A percentile compares a stretch with the other conserved stretches of the same genome.
These are phyloP conservation scores for Alternaria hordeiaustralica DNA, from an alignment of 2,329 filamentous ascomycete species.

Conservation along the genomic window DNA sequence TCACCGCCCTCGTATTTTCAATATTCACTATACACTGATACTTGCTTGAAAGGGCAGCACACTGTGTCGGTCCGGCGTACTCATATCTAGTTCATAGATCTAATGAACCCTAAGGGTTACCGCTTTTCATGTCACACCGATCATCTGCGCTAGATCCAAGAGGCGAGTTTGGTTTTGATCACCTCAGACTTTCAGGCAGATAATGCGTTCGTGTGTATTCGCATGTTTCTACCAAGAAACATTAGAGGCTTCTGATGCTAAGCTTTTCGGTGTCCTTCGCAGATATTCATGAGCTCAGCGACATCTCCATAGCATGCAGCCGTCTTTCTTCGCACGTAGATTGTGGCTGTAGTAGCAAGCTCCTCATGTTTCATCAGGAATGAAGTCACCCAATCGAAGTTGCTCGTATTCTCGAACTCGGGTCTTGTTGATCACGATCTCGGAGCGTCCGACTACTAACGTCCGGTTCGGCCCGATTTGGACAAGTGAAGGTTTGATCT, in stretches of 20 bases:
- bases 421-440: background rate
- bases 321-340: background rate
- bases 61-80: background rate
- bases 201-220: background rate
- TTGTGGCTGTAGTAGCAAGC: background rate
- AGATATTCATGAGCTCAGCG: background rate
- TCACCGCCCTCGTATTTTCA: background rate
- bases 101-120: background rate
- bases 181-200: background rate
- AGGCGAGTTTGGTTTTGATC: background rate
- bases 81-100: background rate
- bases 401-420: background rate
- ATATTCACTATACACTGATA: background rate
- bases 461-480: background rate
- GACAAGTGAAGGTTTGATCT: background rate
- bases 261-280: background rate
- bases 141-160: background rate
- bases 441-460: background rate
- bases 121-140: background rate
- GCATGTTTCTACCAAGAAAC: background rate
- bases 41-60: background rate
- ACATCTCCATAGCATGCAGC: background rate
- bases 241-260: background rate
- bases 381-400: background rate
- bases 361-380: background rate